phyloP scores from a whole-genome alignment of 768 basidiomycete genomes.

The Tricholoma furcatifolium region DNA sequence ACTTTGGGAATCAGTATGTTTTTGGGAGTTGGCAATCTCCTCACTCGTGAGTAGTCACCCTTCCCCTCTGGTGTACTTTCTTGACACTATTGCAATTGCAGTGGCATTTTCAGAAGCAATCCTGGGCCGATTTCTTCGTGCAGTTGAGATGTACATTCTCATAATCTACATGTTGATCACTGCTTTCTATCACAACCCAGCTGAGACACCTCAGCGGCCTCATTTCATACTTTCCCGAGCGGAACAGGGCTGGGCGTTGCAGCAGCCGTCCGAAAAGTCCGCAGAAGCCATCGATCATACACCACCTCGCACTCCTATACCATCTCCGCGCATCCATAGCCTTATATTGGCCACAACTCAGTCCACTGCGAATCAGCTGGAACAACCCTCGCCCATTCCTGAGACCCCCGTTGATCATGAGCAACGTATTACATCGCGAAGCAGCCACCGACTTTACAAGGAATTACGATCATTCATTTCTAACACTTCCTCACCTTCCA shows the following conservation, averaged over 20 bases:
- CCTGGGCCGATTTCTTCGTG: constrained; percentile 66
- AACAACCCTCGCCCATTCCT: neutral
- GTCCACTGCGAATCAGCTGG: neutral
- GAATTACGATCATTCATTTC: neutral
- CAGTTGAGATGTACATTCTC: constrained; percentile 60
- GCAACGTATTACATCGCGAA: neutral
- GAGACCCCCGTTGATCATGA: neutral
- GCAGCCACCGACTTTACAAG: no score
- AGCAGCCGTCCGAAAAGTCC: constrained; percentile 8
- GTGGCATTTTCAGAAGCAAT: constrained; percentile 69
- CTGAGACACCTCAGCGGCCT: constrained; percentile 7
- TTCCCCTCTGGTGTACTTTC: neutral
- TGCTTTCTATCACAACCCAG: constrained; percentile 29
- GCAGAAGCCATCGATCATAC: neutral
- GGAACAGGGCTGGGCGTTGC: constrained; percentile 4
- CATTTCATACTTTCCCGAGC: neutral
- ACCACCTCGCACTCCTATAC: neutral
- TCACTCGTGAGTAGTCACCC: constrained; percentile 48
- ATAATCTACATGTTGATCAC: constrained; percentile 56
- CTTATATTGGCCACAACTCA: neutral
- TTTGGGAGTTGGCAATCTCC: constrained; percentile 55
- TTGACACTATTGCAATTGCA: constrained; percentile 32
- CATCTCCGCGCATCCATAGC: neutral
- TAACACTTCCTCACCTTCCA: neutral
- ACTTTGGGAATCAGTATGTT: constrained; percentile 52